phyloP scores from a whole-genome alignment of 805 yeast genomes.

The Cyberlindnera subsufficiens region DNA sequence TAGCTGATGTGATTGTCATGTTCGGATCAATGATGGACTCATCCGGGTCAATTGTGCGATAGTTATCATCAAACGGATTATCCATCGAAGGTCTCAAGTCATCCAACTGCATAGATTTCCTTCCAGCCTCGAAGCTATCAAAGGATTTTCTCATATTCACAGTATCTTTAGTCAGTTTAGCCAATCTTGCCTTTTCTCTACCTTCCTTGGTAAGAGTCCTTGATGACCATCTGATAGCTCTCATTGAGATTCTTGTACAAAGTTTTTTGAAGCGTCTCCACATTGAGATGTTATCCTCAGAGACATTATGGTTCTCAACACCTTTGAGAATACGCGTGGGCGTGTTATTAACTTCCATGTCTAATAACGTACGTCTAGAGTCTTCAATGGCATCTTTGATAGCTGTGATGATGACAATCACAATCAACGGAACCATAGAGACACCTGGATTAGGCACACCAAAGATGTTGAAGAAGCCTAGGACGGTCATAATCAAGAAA shows the following conservation, averaged over 20 bases:
- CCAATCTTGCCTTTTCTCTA: constrained; percentile 26
- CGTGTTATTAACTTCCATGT: constrained; percentile 72
- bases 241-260: constrained; percentile 25
- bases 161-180: constrained; percentile 20
- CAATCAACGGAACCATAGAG: constrained; percentile 73
- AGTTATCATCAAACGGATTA: constrained; percentile 22
- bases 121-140: constrained; percentile 29
- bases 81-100: constrained; percentile 21
- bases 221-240: constrained; percentile 5
- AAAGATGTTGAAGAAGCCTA: constrained; percentile 72
- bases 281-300: constrained; percentile 53
- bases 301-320: constrained; percentile 51
- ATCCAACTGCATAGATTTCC: constrained; percentile 25
- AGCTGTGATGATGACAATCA: constrained; percentile 69
- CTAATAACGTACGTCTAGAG: constrained; percentile 65
- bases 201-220: constrained; percentile 29
- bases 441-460: constrained; percentile 78
- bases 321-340: constrained; percentile 58
- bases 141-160: constrained; percentile 31
- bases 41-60: constrained; percentile 30
- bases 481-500: constrained; percentile 70
- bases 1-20: constrained; percentile 47
- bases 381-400: constrained; percentile 79
- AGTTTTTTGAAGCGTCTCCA: constrained; percentile 70
- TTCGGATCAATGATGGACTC: constrained; percentile 52